These are phyloP conservation scores for Mycothermus thermophilus DNA, from an alignment of 495 filamentous ascomycete species.

Conservation along the genomic window DNA sequence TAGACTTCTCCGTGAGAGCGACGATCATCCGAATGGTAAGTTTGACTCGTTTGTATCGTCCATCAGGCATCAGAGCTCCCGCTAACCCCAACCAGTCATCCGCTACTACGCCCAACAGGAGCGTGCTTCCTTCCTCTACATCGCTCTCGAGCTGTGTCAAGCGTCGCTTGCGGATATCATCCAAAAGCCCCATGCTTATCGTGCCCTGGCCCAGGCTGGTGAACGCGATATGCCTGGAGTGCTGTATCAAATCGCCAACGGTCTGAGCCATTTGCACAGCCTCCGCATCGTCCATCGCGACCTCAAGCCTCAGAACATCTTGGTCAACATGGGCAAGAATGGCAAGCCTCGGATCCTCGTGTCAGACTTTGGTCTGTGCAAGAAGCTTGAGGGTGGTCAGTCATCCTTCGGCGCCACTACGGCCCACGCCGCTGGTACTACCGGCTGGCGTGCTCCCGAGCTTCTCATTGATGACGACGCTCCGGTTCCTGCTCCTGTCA, in stretches of 20 bases:
- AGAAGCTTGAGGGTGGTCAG: constrained; percentile 91
- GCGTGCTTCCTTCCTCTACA: constrained; percentile 84
- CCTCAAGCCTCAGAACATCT: constrained; percentile 92
- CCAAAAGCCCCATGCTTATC: constrained; percentile 42
- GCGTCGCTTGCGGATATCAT: constrained; percentile 85
- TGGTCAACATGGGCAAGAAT: constrained; percentile 52
- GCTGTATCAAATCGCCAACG: constrained; percentile 73
- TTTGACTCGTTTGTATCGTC: too few relatives aligned
- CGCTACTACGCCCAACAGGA: constrained; percentile 88
- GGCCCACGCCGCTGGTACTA: constrained; percentile 82
- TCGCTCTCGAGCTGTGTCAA: constrained; percentile 89
- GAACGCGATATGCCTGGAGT: constrained; percentile 48
- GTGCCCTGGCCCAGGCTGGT: constrained; percentile 36
- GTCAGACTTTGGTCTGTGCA: constrained; percentile 94
- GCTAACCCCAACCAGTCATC: too few relatives aligned
- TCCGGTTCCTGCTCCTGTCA: constrained; percentile 13
- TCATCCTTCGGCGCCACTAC: constrained; percentile 92
- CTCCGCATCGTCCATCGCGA: constrained; percentile 94
- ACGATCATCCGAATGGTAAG: constrained; percentile 75
- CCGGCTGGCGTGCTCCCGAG: constrained; percentile 92
- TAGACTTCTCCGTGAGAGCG: constrained; percentile 74
- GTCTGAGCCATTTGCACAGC: constrained; percentile 76
- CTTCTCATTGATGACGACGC: constrained; percentile 68
- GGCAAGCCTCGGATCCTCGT: constrained; percentile 69
- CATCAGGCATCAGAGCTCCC: too few relatives aligned